Evolutionary conservation across 352 stramenopile species (phyloP).

Genomic region (Blastocystis sp.): DNA sequence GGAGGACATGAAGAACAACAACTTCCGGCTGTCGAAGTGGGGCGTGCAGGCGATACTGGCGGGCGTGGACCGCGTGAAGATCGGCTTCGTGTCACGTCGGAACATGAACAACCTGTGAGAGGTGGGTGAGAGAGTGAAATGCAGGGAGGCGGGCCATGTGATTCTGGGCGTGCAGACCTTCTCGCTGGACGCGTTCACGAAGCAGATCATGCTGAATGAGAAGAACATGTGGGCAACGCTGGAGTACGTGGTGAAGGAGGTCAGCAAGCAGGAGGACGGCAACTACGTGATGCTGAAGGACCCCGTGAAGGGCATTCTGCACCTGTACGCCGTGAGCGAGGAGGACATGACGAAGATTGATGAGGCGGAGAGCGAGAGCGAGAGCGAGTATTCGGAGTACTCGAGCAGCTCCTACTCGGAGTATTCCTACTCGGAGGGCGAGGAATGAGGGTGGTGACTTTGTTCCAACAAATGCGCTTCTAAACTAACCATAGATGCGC

Average conservation of each 20-base stretch:
- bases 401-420: not conserved
- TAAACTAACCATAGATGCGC: slow-evolving; percentile 6
- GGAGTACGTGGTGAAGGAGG: slow-evolving; percentile 87
- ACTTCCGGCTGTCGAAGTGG: slow-evolving; percentile 94
- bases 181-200: slow-evolving; percentile 90
- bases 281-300: slow-evolving; percentile 98
- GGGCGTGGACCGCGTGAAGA: slow-evolving; percentile 93
- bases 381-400: slow-evolving; percentile 10
- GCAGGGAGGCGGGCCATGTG: slow-evolving; percentile 45
- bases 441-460: not conserved
- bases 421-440: not conserved
- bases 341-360: slow-evolving; percentile 80
- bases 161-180: slow-evolving; percentile 75
- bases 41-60: slow-evolving; percentile 90
- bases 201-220: slow-evolving; percentile 92
- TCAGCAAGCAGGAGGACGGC: slow-evolving; percentile 88
- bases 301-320: slow-evolving; percentile 92
- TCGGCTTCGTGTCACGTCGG: slow-evolving; percentile 90
- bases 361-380: slow-evolving; percentile 73
- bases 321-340: slow-evolving; percentile 93
- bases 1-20: slow-evolving; percentile 98
- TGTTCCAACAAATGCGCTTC: not conserved
- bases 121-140: slow-evolving; percentile 85
- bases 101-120: slow-evolving; percentile 89
- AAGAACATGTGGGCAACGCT: slow-evolving; percentile 95